phyloP scores from a whole-genome alignment of 2,329 filamentous ascomycete genomes.

The Rasamsonia emersonii region DNA sequence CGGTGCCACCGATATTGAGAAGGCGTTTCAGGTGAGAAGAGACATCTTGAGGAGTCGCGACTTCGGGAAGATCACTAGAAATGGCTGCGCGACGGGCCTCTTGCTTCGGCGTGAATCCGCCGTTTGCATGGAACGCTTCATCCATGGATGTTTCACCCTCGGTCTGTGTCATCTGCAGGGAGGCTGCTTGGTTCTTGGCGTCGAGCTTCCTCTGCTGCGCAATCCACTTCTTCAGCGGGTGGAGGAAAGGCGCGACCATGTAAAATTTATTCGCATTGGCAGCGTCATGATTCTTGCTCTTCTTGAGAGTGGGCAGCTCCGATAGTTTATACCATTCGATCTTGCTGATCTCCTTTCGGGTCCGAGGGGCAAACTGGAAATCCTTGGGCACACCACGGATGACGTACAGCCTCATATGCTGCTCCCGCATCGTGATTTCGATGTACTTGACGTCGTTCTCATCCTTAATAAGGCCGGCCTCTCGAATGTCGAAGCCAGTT shows the following conservation, averaged over 20 bases:
- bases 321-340: conserved; percentile 91
- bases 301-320: conserved; percentile 74
- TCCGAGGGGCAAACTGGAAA: conserved; percentile 78
- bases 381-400: conserved; percentile 83
- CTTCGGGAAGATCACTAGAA: conserved; percentile 34
- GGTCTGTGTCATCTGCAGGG: conserved; percentile 35
- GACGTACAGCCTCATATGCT: conserved; percentile 86
- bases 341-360: conserved; percentile 94
- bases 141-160: conserved; percentile 52
- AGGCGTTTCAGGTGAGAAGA: conserved; percentile 45
- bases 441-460: conserved; percentile 71
- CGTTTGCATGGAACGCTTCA: conserved; percentile 32
- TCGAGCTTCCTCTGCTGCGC: conserved; percentile 72
- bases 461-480: conserved; percentile 65
- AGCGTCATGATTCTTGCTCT: conserved; percentile 58
- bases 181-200: conserved; percentile 37
- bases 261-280: conserved; percentile 82
- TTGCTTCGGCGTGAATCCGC: conserved; percentile 13
- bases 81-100: conserved; percentile 15
- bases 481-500: conserved; percentile 76
- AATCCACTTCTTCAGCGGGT: conserved; percentile 82
- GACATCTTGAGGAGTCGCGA: conserved; percentile 33
- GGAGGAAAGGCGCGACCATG: conserved; percentile 92
- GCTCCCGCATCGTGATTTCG: conserved; percentile 80
- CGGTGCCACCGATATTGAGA: conserved; percentile 28